A percentile compares a stretch with the other conserved stretches of the same genome.
Evolutionary conservation across 192 early-diverging fungal species (phyloP).

Genomic region (Phlyctochytrium planicorne): DNA sequence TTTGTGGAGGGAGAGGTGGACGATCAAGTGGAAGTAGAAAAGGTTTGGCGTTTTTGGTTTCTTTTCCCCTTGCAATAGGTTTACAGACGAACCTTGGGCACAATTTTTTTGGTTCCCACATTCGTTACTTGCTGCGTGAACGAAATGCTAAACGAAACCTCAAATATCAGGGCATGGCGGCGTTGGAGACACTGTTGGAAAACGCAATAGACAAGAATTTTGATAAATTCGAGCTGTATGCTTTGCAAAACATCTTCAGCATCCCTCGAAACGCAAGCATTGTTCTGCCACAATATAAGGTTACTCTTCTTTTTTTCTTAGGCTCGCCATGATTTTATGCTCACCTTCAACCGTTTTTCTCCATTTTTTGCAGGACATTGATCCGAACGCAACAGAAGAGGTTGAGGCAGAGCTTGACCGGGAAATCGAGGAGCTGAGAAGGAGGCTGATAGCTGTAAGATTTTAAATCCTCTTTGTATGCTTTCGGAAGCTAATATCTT

Average conservation of each 20-base stretch:
- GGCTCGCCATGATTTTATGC: not conserved
- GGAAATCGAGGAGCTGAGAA: constrained; percentile 24
- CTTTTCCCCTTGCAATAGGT: not conserved
- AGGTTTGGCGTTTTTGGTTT: constrained; percentile 20
- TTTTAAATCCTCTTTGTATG: too few species aligned
- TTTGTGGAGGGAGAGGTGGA: constrained; percentile 63
- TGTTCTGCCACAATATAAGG: constrained; percentile 56
- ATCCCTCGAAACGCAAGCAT: constrained; percentile 59
- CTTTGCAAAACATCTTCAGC: constrained; percentile 70
- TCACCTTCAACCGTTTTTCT: too few species aligned
- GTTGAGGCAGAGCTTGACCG: constrained; percentile 26
- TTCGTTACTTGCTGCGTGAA: not conserved
- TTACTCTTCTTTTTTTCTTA: constrained; percentile 12
- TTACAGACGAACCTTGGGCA: not conserved
- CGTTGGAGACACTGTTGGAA: constrained; percentile 76
- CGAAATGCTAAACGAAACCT: not conserved
- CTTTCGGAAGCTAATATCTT: not conserved
- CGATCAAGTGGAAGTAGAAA: constrained; percentile 29
- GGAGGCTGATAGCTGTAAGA: constrained; percentile 6
- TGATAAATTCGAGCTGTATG: constrained; percentile 81
- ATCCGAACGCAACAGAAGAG: constrained; percentile 13
- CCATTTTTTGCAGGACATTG: constrained; percentile 11
- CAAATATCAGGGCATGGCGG: constrained; percentile 59
- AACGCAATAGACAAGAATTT: constrained; percentile 77
- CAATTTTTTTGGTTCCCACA: not conserved